Evolutionary conservation across 2,329 filamentous ascomycete species (phyloP), one percentile per base, ranked within the genome.

Genomic region (Ascocoryne sarcoides): DNA sequence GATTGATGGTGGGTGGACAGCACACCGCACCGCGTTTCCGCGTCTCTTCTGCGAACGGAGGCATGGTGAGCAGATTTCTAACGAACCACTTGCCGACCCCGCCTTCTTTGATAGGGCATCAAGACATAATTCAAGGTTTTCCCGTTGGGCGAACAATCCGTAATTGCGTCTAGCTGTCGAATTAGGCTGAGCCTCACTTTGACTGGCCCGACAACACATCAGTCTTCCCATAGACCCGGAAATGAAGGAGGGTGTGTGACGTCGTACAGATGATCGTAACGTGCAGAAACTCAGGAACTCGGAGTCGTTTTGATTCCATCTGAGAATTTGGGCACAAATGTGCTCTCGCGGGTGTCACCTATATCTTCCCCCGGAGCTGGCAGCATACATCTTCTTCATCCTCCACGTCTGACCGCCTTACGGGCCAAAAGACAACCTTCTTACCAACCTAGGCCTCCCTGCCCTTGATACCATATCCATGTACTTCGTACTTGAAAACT

Each of bases 141-240:
- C 46, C 46, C 44, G 54, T 58, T 58, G 53, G 54, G 53, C 49
- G 38, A 36, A 32, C 47, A 50, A 46, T 34, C 48, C 52, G 54
- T 51, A 40, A 37, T 42, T 53, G 48, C 44, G 52, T 52, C 52
- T 44, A 51, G 51, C 51, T 40, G 36, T 47, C 46, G 39, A 49
- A 51, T 47, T 34, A 46, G 38, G 40, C 38, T 33, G 48, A 56
- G 52, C 50, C 55, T 55, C 50, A 57, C 46, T 51, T n/a, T 47
- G 39, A 48, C 41, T 50, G 42, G 48, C 41, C 67, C 68, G 63
- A 72, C 69, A 73, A 66, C 69, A 62, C 69, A 72, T 64, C 60
- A 42, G 39, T 57, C 50, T 56, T 60, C 52, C 61, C 62, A 47
- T 37, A 32, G 37, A 39, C 40, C 43, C 49, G 47, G 39, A 46